Evolutionary conservation across 228 moss, liverwort and hornwort genomes (phyloP), one percentile per base, ranked within the genome.

Genomic region (Sphagnum fallax): DNA sequence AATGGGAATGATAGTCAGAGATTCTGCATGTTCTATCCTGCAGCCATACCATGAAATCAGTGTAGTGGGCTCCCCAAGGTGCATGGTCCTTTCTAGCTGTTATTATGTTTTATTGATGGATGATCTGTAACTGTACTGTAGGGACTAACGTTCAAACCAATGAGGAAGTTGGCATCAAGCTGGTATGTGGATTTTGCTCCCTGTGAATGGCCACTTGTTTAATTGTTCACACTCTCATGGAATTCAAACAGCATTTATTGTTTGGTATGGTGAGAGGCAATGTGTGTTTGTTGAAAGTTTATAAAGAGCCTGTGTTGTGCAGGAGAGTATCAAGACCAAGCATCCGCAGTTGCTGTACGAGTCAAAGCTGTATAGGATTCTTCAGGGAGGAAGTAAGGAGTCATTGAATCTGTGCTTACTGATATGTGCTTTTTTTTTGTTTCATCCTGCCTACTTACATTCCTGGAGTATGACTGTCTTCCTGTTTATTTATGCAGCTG

Each of bases 81-180:
- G 32, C 32, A 32, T 32, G 32, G 32, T 32, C 32, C 32, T 32
- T 32, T 32, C 32, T 32, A 32, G 32, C 32, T 32, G 32, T 32
- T 32, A 32, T 3, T 2, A 32, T 32, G 32, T 32, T 32, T 32
- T 32, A 14, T 55, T 49, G 32, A 12, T 15, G 11, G 53, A 55
- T 55, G 49, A 50, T 79, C 63, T 72, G 47, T 60, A 51, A 77
- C 63, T 71, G 32, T 32, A 32, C 72, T 72, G 73, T 80, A 91
- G 95, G 92, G 70, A 92, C 91, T 75, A 91, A 96, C 63, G 74
- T 95, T 74, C 89, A 89, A 80, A 92, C 95, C 69, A 92, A 95
- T 77, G 95, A 95, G 81, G 95, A 95, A 78, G 95, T 95, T 60
- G 95, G 90, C 66, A 95, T 95, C 77, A 95, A 95, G 87, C 89